A percentile compares a stretch with the other conserved stretches of the same genome.
Conservation (phyloP, 352 stramenopile genomes). For the Thraustochytrium striatum region DNA sequence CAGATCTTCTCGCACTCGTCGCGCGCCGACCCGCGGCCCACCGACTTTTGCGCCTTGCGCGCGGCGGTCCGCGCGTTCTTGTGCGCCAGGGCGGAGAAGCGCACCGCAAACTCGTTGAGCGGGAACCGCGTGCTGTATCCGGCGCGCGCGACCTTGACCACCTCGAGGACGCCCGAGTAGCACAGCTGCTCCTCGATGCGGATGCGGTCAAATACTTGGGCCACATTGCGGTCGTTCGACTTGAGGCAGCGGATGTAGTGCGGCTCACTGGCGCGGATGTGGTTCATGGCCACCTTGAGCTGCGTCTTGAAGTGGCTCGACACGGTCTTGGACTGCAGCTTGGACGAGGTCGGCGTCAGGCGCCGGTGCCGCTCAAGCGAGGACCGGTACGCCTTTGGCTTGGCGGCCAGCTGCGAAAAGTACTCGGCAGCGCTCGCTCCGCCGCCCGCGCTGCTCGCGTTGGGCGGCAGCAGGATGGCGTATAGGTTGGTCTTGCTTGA, state of each 20-base stretch:
- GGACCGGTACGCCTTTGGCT: slow-evolving; percentile 50
- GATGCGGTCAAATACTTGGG: slow-evolving; percentile 75
- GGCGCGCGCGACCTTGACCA: slow-evolving; percentile 91
- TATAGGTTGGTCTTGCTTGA: slow-evolving; percentile 50
- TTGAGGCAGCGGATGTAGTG: slow-evolving; percentile 99
- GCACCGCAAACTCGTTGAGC: slow-evolving; percentile 63
- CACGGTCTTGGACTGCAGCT: slow-evolving; percentile 51
- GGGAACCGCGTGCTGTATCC: slow-evolving; percentile 94
- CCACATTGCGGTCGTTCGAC: slow-evolving; percentile 90
- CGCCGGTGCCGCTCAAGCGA: slow-evolving; percentile 57
- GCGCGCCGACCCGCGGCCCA: neutral
- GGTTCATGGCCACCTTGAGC: slow-evolving; percentile 81
- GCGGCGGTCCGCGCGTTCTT: too few relatives aligned
- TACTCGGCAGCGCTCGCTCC: neutral
- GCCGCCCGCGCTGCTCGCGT: slow-evolving; percentile 29
- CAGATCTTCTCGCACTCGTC: neutral
- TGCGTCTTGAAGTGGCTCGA: slow-evolving; percentile 85
- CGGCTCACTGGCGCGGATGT: slow-evolving; percentile 84
- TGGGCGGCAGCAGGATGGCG: slow-evolving; percentile 27
- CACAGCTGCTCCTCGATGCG: slow-evolving; percentile 90
- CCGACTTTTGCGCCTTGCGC: neutral
- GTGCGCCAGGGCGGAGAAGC: slow-evolving; percentile 26
- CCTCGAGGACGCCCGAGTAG: slow-evolving; percentile 97
- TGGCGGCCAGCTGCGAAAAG: neutral
- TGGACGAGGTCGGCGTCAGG: slow-evolving; percentile 49